Base-by-base conservation (phyloP, 1,284 basidiomycete genomes). In the Hymenochaete sp. region DNA sequence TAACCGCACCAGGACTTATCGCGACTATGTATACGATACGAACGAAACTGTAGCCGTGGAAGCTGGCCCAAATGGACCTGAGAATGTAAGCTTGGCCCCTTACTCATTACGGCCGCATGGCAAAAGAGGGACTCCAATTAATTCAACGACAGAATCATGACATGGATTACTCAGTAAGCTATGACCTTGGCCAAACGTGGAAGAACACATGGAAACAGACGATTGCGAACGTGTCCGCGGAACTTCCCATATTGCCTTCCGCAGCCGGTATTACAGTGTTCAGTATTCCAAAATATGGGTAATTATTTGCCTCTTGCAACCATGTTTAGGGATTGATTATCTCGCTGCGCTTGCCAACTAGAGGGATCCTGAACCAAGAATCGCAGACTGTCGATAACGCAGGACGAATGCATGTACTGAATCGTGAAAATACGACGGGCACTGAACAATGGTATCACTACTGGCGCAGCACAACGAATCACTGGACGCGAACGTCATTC, bases 61-160 rank as follows among this genome's bases (percentile, higher is more conserved):
- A 53, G 67, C 68, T 6, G 68, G 68, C 0, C 68, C 68, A 0
- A 71, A 71, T 47, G 68, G 68, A 3, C 68, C 68, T 7, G 67
- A 68, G 48, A 70, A 70, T 47, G 67, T 66, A 26, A 8, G 59
- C 27, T 31, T 26, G 22, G 16, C 14, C 39, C 16, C 31, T 36
- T 19, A 18, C 29, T 40, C 21, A n/a, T 2, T 22, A 18, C 10
- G 22, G 11, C 26, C 14, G 4, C 14, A 31, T 31, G 28, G 10
- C 14, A 10, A 31, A 14, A 31, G 14, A 10, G 28, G 14, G 14
- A 31, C 28, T 31, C 14, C 9, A 31, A 10, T 14, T 14, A 10
- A 31, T 31, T 31, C 14, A 31, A 31, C 28, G 6, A 13, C 45
- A 68, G 67, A 71, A 71, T 41, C 68, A 70, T 51, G 68, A 70